Base-by-base conservation (phyloP, 805 yeast species). In the Yamadazyma laniorum region DNA sequence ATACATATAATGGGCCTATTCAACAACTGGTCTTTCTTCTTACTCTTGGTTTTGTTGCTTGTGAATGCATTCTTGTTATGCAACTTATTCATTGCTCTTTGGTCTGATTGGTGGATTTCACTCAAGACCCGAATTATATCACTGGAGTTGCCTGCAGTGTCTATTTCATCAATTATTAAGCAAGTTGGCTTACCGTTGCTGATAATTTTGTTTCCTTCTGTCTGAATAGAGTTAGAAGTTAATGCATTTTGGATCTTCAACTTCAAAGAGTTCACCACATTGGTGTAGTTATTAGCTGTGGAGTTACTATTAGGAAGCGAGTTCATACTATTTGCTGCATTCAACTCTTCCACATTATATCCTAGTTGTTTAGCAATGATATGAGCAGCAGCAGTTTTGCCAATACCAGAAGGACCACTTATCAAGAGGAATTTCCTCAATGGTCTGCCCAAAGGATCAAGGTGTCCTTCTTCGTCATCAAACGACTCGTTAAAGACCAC, bases 341-440 rank as follows among this genome's bases (percentile, higher is more conserved):
- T 91, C 43, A 91, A 74, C 51, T 91, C 99, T 48, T 84, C 73
- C 0, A 85, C 75, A 32, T 80, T 78, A 56, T 85, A 91, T 0
- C 95, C 95, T 27, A 85, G 75, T 47, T 86, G 95, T 32, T 70
- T 72, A 3, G 96, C 93, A 25, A 89, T 73, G 1, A 88, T 77
- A 53, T 90, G 96, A 0, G 91, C 87, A 2, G 89, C 81, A 0
- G 93, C 77, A 0, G 98, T 90, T 55, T 91, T 91, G 7, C 99
- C 99, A 13, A 84, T 72, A 2, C 99, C 99, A 0, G 96, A 89
- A 0, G 96, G 93, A 0, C 99, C 99, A 55, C 83, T 88, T 8
- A 93, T 74, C 28, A 93, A 63, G 15, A 93, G 55, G 0, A 93
- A 70, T 46, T 78, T 82, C 36, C 73, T 72, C 12, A 58, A 63